phyloP scores from a whole-genome alignment of 148 eudicot genomes.

The Rhododendron henanense region DNA sequence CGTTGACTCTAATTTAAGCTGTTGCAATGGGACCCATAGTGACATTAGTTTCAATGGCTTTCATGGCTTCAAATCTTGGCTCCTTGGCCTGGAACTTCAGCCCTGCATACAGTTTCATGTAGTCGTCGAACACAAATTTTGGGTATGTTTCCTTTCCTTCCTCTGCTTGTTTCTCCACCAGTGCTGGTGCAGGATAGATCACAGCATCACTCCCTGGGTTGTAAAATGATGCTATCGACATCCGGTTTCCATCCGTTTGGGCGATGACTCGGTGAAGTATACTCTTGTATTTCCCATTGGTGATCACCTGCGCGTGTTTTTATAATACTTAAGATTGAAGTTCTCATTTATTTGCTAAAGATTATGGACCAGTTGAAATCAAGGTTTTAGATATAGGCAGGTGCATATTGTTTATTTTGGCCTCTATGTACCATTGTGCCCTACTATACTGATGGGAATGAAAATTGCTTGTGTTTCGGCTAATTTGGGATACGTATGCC shows the following conservation, averaged over 20 bases:
- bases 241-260: conserved; percentile 42
- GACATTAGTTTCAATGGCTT: conserved; percentile 30
- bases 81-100: conserved; percentile 66
- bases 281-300: conserved; percentile 57
- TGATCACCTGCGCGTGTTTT: conserved; percentile 38
- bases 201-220: conserved; percentile 56
- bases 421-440: not conserved
- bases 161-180: conserved; percentile 28
- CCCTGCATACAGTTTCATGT: conserved; percentile 50
- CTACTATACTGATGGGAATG: not conserved
- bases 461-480: not conserved
- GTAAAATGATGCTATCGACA: conserved; percentile 58
- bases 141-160: conserved; percentile 38
- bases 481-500: too few species aligned
- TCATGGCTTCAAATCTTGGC: conserved; percentile 73
- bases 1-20: conserved; percentile 14
- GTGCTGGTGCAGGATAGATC: conserved; percentile 43
- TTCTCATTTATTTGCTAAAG: not conserved
- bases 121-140: conserved; percentile 50
- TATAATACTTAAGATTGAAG: not conserved
- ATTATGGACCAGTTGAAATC: not conserved
- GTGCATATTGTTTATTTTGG: not conserved
- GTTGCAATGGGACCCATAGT: conserved; percentile 30
- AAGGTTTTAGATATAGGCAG: not conserved
- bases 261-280: conserved; percentile 47